Base-by-base conservation (phyloP, 2,329 filamentous ascomycete species). In the Drechmeria coniospora region DNA sequence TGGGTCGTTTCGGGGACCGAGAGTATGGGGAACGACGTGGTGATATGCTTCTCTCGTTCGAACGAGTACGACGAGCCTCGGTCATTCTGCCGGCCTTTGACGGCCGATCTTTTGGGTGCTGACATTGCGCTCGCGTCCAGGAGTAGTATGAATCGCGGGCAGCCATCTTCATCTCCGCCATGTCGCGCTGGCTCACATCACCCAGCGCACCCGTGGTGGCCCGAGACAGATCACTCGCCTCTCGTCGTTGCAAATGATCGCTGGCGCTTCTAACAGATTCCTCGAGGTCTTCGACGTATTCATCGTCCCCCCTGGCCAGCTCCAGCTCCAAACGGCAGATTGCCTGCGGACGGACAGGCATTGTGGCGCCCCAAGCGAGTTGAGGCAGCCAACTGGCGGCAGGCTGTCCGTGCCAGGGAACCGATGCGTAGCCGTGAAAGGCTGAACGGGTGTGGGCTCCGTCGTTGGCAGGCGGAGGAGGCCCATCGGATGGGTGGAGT, bases 321-420 rank as follows among this genome's bases (percentile, higher is more conserved):
- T n/a, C n/a, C n/a, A n/a, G n/a, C n/a, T n/a, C n/a, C n/a, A 90
- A 57, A 4, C 82, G 79, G 36, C 72, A 76, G 37, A 87, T 68
- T 40, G 73, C 64, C 6, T 71, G 61, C 0, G 79, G 67, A 23
- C 76, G 72, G 56, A 93, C 82, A 6, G 82, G 74, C 27, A 68
- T 64, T 7, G 71, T 73, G 1, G 79, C 83, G 44, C 87, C 78
- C 4, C 77, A 79, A 21, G 79, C 68, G 33, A 92, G 72, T 31
- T 79, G 75, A 4, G 79, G 79, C 25, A 92, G 66, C 61, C 86
- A 76, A 38, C 81, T 87, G 2, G 73, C 78, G 2, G 82, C 82
- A 0, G 83, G 83, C 1, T 92, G 58, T 37, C 92, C 82, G 52
- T 84, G 79, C 68, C 78, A 92, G 0, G 78, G 73, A 4, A 66